Evolutionary conservation across 768 basidiomycete species (phyloP).

Genomic region (Suillus fuscotomentosus): DNA sequence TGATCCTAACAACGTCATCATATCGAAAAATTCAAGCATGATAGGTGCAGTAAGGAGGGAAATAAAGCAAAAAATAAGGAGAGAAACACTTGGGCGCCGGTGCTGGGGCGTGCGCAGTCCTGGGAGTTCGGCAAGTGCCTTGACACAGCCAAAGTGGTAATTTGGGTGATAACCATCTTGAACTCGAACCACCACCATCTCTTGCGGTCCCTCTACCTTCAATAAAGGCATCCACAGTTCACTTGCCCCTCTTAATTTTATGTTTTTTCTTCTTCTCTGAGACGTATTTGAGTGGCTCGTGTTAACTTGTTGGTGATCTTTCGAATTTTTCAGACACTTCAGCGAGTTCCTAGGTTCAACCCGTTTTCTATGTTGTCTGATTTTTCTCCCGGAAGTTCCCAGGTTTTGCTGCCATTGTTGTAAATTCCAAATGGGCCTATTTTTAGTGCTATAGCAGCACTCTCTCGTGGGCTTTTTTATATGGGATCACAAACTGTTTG

Average conservation of each 20-base stretch:
- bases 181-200: conserved; percentile 32
- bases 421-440: too few relatives aligned
- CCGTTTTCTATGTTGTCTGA: not conserved
- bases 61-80: not conserved
- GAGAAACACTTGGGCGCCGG: not conserved
- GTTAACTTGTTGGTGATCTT: not conserved
- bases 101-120: conserved; percentile 7
- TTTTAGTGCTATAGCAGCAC: not conserved
- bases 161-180: conserved; percentile 25
- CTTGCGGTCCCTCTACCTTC: not conserved
- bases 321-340: not conserved
- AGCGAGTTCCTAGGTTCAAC: not conserved
- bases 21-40: conserved; percentile 36
- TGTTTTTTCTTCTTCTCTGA: not conserved
- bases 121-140: conserved; percentile 30
- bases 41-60: conserved; percentile 12
- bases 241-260: not conserved
- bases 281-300: not conserved
- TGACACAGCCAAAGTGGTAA: conserved; percentile 15
- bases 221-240: not conserved
- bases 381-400: not conserved
- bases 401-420: not conserved
- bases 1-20: conserved; percentile 43
- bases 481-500: too few relatives aligned
- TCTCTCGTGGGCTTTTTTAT: not conserved